Base-by-base conservation (phyloP, 257 asterid species). In the Gentiana macrophylla region DNA sequence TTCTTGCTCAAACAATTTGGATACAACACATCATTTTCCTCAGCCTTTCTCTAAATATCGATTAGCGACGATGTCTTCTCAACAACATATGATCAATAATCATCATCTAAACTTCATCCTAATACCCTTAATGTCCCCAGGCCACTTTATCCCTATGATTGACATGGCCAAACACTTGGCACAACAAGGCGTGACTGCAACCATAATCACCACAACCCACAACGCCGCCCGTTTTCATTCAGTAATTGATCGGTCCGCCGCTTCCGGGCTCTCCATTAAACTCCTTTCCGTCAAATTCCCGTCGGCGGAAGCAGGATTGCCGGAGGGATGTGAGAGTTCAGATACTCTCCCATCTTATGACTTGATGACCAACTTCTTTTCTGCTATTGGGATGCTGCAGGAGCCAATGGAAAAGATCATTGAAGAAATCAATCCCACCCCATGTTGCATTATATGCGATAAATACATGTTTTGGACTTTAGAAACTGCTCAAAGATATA, bases 111-210 rank as follows among this genome's bases (percentile, higher is more conserved):
- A 81, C 62, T 75, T 84, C 13, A 75, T 66, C 8, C 57, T 84
- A 46, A 50, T 84, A 12, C 94, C 94, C 13, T 71, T 75, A 66
- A 7, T 79, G 78, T 81, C 86, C 12, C 88, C 73, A 52, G 91
- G 94, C 67, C 91, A 81, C 56, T 37, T 72, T 57, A 67, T 81
- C n/a, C 88, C 90, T 13, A 74, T 75, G 79, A 51, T 77, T 8
- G 94, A 83, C 65, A 76, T 86, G 2, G 81, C 84, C 52, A 61
- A 70, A 57, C 45, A 77, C 43, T 74, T 84, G 1, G 86, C 87
- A 0, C 63, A 51, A 5, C 77, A 70, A 0, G 84, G 81, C 2
- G 74, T 53, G 1, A 50, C 41, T 2, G 55, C 79, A 60, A 75
- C 86, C 41, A 46, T 84, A 2, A 50, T 79, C 66, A 69, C 81